Evolutionary conservation across 139 green algal genomes (phyloP), one percentile per base, ranked within the genome.

Genomic region (Spirogloea muscicola): DNA sequence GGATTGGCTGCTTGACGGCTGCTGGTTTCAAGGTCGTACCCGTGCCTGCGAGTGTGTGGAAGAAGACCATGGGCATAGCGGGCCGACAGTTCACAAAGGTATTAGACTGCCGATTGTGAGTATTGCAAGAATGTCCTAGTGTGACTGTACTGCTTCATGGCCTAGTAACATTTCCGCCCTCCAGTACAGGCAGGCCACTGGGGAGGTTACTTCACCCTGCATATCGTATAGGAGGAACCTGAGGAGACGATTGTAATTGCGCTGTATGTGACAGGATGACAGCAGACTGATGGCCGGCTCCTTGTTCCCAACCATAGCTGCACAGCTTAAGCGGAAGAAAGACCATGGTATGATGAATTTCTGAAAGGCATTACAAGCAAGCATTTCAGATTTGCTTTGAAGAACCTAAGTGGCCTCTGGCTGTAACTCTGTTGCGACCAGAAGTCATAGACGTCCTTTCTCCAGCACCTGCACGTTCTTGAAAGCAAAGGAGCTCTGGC

Each of bases 251-350:
- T 13, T 9, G 9, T 10, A 9, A 21, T 9, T 64, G 29, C 36
- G 4, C 43, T 4, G 37, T 34, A 27, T 6, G 41, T 3, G 27
- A 68, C 64, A 74, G 55, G 68, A 78, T 31, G 69, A 78, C 38
- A 78, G 69, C 72, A 13, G 72, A 25, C 31, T 58, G 16, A 21
- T 83, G 41, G 72, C 72, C 7, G 9, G 37, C 9, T 46, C n/a
- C 18, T 44, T 75, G 3, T 80, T 80, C 18, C 72, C 72, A 4
- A 25, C 37, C 3, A 38, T 80, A 3, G 27, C 27, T 37, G 38
- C 25, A 29, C 3, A 80, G 71, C 37, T 80, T 7, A 84, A 83
- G 38, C 67, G 71, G 59, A 80, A 80, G 72, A 80, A 80, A 33
- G 71, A 80, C n/a, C 72, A 80, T 49, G 72, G 72, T 73, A 58